Percentiles rank a stretch among this genome's conserved stretches.
Evolutionary conservation across 768 basidiomycete genomes (phyloP).

Genomic region (Collybia sordida): DNA sequence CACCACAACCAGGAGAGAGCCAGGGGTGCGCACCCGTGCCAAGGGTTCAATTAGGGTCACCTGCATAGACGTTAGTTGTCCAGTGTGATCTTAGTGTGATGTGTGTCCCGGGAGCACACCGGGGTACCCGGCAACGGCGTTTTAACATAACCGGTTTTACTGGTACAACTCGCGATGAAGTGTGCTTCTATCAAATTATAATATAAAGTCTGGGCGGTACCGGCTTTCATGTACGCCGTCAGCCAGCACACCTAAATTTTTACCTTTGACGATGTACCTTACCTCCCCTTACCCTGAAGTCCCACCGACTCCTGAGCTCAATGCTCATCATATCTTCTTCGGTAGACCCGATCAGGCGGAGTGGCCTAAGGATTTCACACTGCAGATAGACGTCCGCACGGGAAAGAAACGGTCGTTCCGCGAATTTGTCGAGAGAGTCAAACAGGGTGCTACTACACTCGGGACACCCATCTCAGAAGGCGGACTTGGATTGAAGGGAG

Average conservation of each 20-base stretch:
- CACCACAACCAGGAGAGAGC: too few relatives aligned
- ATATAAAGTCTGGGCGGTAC: background rate
- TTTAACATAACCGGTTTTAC: too few relatives aligned
- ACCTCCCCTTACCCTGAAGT: slow-evolving; percentile 57
- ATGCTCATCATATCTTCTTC: slow-evolving; percentile 56
- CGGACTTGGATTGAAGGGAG: slow-evolving; percentile 51
- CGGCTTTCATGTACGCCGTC: too few relatives aligned
- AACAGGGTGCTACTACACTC: slow-evolving; percentile 58
- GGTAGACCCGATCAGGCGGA: slow-evolving; percentile 50
- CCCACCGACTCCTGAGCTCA: slow-evolving; percentile 47
- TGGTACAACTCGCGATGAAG: background rate
- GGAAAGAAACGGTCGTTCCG: slow-evolving; percentile 43
- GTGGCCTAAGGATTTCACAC: slow-evolving; percentile 51
- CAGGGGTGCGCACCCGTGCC: too few relatives aligned
- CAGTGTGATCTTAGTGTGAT: too few relatives aligned
- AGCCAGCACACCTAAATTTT: too few relatives aligned
- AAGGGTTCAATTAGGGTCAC: too few relatives aligned
- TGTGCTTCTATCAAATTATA: background rate
- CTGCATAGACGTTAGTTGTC: too few relatives aligned
- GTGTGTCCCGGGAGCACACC: too few relatives aligned
- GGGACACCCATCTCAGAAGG: slow-evolving; percentile 44
- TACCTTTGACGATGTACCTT: slow-evolving; percentile 46
- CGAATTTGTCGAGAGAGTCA: slow-evolving; percentile 51
- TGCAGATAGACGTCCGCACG: slow-evolving; percentile 56
- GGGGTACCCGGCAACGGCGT: too few relatives aligned